These are phyloP conservation scores for Pisolithus marmoratus DNA, from an alignment of 768 basidiomycete species.

Conservation along the genomic window DNA sequence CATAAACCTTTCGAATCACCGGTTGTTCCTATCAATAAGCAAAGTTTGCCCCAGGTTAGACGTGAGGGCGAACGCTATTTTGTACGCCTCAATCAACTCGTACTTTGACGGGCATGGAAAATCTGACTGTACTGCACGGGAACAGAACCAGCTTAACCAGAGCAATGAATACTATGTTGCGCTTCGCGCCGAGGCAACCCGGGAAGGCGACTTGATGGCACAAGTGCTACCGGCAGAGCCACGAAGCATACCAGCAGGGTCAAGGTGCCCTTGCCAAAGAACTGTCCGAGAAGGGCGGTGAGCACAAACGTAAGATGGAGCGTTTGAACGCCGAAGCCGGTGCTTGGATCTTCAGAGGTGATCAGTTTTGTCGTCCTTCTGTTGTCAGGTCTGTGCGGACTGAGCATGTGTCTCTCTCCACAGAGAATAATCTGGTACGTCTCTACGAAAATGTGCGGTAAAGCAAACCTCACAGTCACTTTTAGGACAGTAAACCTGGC, in stretches of 20 bases:
- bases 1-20: constrained; percentile 11
- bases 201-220: constrained; percentile 77
- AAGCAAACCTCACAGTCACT: neutral
- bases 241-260: constrained; percentile 65
- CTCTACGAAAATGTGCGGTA: neutral
- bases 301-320: constrained; percentile 74
- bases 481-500: constrained; percentile 58
- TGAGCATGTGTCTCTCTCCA: neutral
- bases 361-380: constrained; percentile 35
- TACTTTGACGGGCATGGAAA: neutral
- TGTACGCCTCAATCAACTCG: constrained; percentile 5
- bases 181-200: constrained; percentile 70
- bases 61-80: constrained; percentile 13
- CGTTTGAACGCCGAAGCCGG: constrained; percentile 74
- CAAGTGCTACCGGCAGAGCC: constrained; percentile 63
- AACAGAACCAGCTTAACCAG: constrained; percentile 59
- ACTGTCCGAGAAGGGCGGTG: constrained; percentile 74
- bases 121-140: constrained; percentile 26
- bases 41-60: constrained; percentile 9
- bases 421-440: constrained; percentile 72
- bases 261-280: constrained; percentile 80
- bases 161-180: constrained; percentile 61
- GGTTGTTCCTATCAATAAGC: constrained; percentile 3
- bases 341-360: constrained; percentile 74
- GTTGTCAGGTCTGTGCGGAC: neutral